Evolutionary conservation across 2,329 filamentous ascomycete species (phyloP), one percentile per base, ranked within the genome.

Genomic region (Colletotrichum sp.): DNA sequence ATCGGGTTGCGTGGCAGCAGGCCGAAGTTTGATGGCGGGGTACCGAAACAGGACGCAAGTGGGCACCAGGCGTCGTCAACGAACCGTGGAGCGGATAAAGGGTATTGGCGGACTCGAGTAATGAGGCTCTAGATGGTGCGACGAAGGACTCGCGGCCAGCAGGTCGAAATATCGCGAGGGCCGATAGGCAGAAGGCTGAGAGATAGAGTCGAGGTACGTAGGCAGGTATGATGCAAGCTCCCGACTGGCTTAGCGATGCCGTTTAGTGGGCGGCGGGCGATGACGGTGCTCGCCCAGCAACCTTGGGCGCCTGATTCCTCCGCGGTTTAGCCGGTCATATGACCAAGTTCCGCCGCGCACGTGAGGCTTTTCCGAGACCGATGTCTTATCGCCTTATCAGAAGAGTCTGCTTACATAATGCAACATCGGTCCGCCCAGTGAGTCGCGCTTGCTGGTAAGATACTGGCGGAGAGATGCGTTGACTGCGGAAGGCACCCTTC

Each of bases 21-120:
- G 44, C 66, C 66, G 60, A 76, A 71, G 75, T 76, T 76, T 76
- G 75, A 76, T 76, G 75, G 75, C 72, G 75, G 75, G 75, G 75
- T 76, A 67, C 75, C 71, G 66, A 76, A 71, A 76, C 66, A 55
- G 66, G 52, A 75, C 63, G 55, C 71, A 71, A 71, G 62, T 73
- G 66, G 70, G 65, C 64, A 74, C 70, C 39, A 52, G 69, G 32
- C 65, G 70, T 76, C 65, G 21, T 73, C 64, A 74, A 55, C 70
- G 36, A 39, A 30, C 49, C 64, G 70, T 32, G 34, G 65, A 63
- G 26, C 18, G 36, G 36, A 49, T 32, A n/a, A 59, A 49, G 18
- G 28, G 28, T 69, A n/a, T 26, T 39, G 49, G 15, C 13, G 39
- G 57, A 60, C 28, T 21, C 32, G 30, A 30, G 8, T 69, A 26